Evolutionary conservation across 257 asterid genomes (phyloP), one percentile per base, ranked within the genome.

Genomic region (Echium plantagineum): DNA sequence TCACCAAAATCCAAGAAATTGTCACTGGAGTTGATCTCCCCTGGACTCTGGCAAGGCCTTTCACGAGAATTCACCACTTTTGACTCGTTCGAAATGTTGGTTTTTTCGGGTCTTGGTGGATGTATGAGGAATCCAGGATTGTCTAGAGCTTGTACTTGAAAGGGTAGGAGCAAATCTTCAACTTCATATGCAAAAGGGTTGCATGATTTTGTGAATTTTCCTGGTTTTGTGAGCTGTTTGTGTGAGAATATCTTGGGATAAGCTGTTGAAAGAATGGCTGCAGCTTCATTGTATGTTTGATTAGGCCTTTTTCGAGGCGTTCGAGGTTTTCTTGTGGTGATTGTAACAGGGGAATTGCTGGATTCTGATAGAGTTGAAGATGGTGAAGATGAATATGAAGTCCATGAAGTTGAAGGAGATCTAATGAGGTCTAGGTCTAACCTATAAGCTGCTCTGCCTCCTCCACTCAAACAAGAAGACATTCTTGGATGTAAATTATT

Each of bases 291-390:
- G 79, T 90, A 87, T 0, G 83, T 85, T 47, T 90, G 96, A 17
- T 87, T 90, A 6, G 95, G 96, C 68, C 98, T 66, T 64, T 90
- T 90, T 17, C 98, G 85, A 9, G 94, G 96, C 0, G 98, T 90
- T 1, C 98, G 78, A 7, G 96, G 88, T 55, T 90, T 90, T 48
- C 95, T 57, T 0, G 94, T 90, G 57, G 90, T 70, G 85, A 90
- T 80, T 47, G 79, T 76, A 6, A 78, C 59, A 1, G 83, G 94
- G 24, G 87, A 79, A 42, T 84, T 84, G 75, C 87, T 83, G 42
- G 96, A 77, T 65, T 90, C 95, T 0, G 96, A 83, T 56, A 90
- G 78, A 3, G 96, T 85, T 6, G 97, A 90, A 0, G 98, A 85
- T 1, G 97, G 94, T 0, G 97, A 90, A 0, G 96, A 75, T 17